Percentiles rank a stretch among this genome's conserved stretches.
These are phyloP conservation scores for Microthlaspi erraticum DNA, from an alignment of 345 rosid genomes.

Conservation along the genomic window DNA sequence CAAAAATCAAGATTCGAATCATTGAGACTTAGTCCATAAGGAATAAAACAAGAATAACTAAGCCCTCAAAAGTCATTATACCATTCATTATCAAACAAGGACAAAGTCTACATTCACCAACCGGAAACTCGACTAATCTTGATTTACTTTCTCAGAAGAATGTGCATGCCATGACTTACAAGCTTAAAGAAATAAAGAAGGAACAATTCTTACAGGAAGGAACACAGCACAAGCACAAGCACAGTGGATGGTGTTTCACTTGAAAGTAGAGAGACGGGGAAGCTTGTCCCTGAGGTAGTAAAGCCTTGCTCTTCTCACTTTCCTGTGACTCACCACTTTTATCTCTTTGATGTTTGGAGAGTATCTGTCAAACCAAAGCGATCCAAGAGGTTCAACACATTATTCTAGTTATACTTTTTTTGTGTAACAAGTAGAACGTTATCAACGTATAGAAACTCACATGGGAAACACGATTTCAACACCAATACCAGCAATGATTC, in stretches of 20 bases:
- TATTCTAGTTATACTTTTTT: background rate
- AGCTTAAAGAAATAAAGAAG: background rate
- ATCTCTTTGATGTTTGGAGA: constrained; percentile 88
- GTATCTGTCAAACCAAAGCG: constrained; percentile 55
- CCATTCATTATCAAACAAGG: constrained; percentile 24
- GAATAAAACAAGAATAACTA: background rate
- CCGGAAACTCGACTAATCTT: constrained; percentile 22
- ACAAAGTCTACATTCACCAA: constrained; percentile 22
- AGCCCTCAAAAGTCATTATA: constrained; percentile 4
- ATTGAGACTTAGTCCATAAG: background rate
- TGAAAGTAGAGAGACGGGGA: constrained; percentile 93
- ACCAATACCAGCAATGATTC: constrained; percentile 81
- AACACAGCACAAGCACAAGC: constrained; percentile 7
- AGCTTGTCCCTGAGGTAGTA: constrained; percentile 92
- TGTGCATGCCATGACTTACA: constrained; percentile 31
- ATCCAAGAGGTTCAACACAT: background rate
- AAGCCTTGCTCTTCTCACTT: constrained; percentile 91
- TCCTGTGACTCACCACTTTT: constrained; percentile 68
- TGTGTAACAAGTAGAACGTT: background rate
- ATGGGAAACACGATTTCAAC: constrained; percentile 76
- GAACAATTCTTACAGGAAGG: constrained; percentile 22
- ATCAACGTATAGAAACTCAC: constrained; percentile 50
- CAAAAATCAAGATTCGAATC: constrained; percentile 20
- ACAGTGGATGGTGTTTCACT: constrained; percentile 48
- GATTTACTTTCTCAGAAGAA: constrained; percentile 35